Percentiles rank a stretch among this genome's conserved stretches.
phyloP scores from a whole-genome alignment of 768 basidiomycete species.

The Leucosporidium yakuticum region DNA sequence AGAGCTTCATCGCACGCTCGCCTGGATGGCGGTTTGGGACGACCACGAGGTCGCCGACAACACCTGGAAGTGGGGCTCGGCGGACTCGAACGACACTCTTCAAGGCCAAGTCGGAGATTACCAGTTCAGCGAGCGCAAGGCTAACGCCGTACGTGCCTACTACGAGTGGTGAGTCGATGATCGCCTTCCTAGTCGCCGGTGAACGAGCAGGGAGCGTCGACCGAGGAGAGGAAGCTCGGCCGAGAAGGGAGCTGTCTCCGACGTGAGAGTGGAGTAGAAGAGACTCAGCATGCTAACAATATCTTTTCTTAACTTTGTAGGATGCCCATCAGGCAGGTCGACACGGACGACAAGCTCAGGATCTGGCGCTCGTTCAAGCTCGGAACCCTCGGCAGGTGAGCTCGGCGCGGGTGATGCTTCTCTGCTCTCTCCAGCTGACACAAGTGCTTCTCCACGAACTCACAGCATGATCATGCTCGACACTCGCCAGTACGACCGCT shows the following conservation, averaged over 20 bases:
- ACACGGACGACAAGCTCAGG: constrained; percentile 52
- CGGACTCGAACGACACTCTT: constrained; percentile 54
- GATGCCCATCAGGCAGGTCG: constrained; percentile 59
- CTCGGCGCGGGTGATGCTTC: constrained; percentile 50
- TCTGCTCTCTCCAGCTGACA: not conserved
- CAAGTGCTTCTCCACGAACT: not conserved
- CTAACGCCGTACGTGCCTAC: constrained; percentile 56
- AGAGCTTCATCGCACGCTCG: constrained; percentile 51
- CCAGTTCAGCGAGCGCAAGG: constrained; percentile 56
- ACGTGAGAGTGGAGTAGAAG: too few species aligned
- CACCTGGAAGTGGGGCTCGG: constrained; percentile 55
- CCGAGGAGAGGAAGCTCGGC: too few species aligned
- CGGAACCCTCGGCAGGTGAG: too few species aligned
- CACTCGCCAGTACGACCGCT: constrained; percentile 57
- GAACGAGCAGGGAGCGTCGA: constrained; percentile 13
- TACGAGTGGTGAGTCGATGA: constrained; percentile 48
- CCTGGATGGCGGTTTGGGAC: constrained; percentile 46
- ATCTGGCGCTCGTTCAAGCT: constrained; percentile 63
- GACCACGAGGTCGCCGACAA: constrained; percentile 52
- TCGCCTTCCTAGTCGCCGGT: too few species aligned
- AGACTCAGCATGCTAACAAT: constrained; percentile 5
- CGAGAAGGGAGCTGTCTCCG: too few species aligned
- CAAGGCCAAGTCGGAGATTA: constrained; percentile 45
- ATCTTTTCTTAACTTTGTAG: constrained; percentile 41
- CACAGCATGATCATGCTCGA: constrained; percentile 55